Evolutionary conservation across 2,329 filamentous ascomycete species (phyloP), one percentile per base, ranked within the genome.

Genomic region (Claviceps maximensis): DNA sequence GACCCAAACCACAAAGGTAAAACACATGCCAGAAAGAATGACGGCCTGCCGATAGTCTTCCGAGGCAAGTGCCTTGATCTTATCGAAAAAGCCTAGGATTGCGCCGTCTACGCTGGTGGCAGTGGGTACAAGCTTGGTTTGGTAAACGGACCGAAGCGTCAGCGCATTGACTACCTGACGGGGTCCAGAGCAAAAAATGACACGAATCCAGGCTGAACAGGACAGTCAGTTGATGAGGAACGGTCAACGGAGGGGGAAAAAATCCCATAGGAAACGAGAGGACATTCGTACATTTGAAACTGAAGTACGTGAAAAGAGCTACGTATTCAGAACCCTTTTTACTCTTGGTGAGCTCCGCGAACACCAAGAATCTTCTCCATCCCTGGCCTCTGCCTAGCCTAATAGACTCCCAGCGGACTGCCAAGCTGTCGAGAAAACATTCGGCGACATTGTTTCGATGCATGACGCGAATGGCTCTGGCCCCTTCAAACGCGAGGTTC

Each of bases 291-390:
- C 79, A 74, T 65, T 84, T 79, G 52, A 84, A 81, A 52, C 71
- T 84, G 68, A 95, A 95, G 67, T 95, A 95, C 29, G 89, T 86
- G 66, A 95, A 95, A 4, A 95, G 75, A 3, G 90, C 90, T 58
- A 95, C 78, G 62, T 95, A 95, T 66, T 95, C 89, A 54, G 84
- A 84, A 19, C 89, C 89, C 69, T 95, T 94, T 64, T 87, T 90
- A 68, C 86, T 89, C 71, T 91, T 93, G 13, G 90, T 95, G 65
- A 96, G 72, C 62, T 89, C 87, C 17, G 89, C 84, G 65, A 95
- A 95, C 58, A 96, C 89, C n/a, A 95, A 70, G 65, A 95, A 98
- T 50, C 91, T 79, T 61, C 83, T 85, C 80, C 84, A 98, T 33
- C 93, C 93, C 60, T 84, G 80, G 45, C 85, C 86, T 25, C 75